phyloP scores from a whole-genome alignment of 495 filamentous ascomycete species.

The Margaritispora aquatica region DNA sequence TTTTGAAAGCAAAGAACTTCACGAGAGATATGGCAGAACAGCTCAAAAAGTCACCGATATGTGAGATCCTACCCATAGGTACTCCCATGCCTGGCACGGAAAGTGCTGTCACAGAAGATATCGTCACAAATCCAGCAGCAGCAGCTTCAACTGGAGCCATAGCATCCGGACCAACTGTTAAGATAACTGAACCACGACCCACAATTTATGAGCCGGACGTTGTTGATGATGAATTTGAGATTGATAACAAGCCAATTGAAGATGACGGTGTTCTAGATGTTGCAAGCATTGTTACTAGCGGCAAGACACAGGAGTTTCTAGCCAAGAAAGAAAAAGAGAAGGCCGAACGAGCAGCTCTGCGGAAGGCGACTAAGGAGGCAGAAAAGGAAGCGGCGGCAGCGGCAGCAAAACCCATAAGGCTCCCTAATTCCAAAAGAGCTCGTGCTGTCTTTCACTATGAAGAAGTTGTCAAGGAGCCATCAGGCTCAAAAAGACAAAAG shows the following conservation, averaged over 20 bases:
- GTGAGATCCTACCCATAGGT: constrained; percentile 76
- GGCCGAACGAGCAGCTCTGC: constrained; percentile 48
- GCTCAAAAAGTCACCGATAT: constrained; percentile 81
- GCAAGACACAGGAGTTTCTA: constrained; percentile 86
- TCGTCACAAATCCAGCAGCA: constrained; percentile 54
- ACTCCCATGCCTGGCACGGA: constrained; percentile 47
- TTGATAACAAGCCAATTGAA: constrained; percentile 45
- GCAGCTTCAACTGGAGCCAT: constrained; percentile 46
- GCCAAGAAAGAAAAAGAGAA: constrained; percentile 91
- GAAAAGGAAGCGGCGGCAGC: constrained; percentile 52
- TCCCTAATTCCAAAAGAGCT: constrained; percentile 79
- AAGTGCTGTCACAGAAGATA: constrained; percentile 30
- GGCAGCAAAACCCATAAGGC: constrained; percentile 46
- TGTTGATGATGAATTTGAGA: constrained; percentile 41
- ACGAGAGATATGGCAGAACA: constrained; percentile 90
- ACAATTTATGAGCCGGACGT: constrained; percentile 38
- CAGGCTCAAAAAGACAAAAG: constrained; percentile 35
- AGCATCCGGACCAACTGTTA: constrained; percentile 23
- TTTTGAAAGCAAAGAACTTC: constrained; percentile 66
- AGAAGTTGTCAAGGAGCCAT: constrained; percentile 43
- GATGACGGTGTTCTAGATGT: constrained; percentile 89
- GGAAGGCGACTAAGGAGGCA: constrained; percentile 36
- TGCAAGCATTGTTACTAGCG: constrained; percentile 84
- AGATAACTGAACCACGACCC: constrained; percentile 34
- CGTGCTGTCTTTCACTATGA: constrained; percentile 77